Evolutionary conservation across 2,329 filamentous ascomycete species (phyloP), one percentile per base, ranked within the genome.

Genomic region (Colletotrichum camelliae): DNA sequence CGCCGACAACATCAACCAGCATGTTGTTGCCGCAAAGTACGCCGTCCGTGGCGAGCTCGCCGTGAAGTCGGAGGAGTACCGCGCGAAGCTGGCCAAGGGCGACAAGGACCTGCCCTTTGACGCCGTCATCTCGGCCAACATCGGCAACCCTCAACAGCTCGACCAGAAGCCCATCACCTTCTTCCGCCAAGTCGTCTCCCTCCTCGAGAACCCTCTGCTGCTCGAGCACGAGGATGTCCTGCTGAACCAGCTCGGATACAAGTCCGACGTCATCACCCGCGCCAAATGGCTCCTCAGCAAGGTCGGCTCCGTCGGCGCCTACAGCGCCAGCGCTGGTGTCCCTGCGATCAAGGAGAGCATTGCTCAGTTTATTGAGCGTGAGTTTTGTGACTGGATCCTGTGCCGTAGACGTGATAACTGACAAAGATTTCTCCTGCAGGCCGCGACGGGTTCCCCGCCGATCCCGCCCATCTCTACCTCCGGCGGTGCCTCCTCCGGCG

Each of bases 151-250:
- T 5, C 97, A 99, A 87, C 97, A 99, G 87, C 92, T 99, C 78
- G 97, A 98, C 87, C 97, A 99, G 90, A 97, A 98, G 90, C 97
- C 97, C 82, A 96, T 99, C 82, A 99, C 97, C 80, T 99, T 98
- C 90, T 98, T 99, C 92, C 93, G 97, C 80, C 96, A 99, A 88
- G 97, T 99, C 33, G 91, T 97, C 81, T 98, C 95, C 86, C 86
- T 99, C 77, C 87, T 98, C 75, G 97, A 99, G 89, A 96, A 98
- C 88, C 97, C 97, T 1, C 84, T 89, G 73, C 89, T 99, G 39
- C 89, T 99, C 76, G 91, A 98, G 82, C 93, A 97, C 80, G 92
- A 95, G 84, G 91, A 96, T 79, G 93, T 94, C n/a, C 88, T 98
- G 78, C 87, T 93, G 82, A 91, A 93, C 72, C 85, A 89, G 60